A percentile compares a stretch with the other conserved stretches of the same genome.
These are phyloP conservation scores for Begonia loranthoides DNA, from an alignment of 306 rosid genomes.

Conservation along the genomic window DNA sequence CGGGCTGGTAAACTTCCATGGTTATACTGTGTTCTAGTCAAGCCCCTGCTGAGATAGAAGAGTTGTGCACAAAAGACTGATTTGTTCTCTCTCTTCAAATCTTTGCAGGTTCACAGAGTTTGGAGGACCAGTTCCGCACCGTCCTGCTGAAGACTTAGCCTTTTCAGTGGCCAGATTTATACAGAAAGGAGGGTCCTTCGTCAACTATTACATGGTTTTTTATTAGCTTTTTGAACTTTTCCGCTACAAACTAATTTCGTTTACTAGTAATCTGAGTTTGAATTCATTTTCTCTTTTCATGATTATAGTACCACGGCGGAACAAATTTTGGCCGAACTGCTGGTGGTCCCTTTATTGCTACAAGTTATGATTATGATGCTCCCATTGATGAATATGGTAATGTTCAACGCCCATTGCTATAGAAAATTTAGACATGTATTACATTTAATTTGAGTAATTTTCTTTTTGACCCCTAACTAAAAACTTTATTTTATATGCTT, in stretches of 20 bases:
- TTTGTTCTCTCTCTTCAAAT: neutral
- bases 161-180: slow-evolving; percentile 90
- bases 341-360: slow-evolving; percentile 95
- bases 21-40: neutral
- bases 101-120: slow-evolving; percentile 72
- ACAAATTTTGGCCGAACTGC: slow-evolving; percentile 98
- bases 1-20: slow-evolving; percentile 53
- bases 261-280: slow-evolving; percentile 10
- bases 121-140: slow-evolving; percentile 86
- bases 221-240: slow-evolving; percentile 11
- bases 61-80: neutral
- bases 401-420: neutral
- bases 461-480: no score
- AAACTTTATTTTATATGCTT: no score
- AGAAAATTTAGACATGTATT: no score
- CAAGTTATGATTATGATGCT: slow-evolving; percentile 96
- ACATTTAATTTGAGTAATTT: no score
- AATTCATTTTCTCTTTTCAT: slow-evolving; percentile 11
- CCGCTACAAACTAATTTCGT: neutral
- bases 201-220: slow-evolving; percentile 88
- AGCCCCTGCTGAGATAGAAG: neutral
- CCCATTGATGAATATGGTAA: slow-evolving; percentile 96
- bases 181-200: slow-evolving; percentile 87
- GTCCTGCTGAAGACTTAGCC: slow-evolving; percentile 93
- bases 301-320: slow-evolving; percentile 85